phyloP scores from a whole-genome alignment of 2,329 filamentous ascomycete genomes.

The Hypoxylon sp. region DNA sequence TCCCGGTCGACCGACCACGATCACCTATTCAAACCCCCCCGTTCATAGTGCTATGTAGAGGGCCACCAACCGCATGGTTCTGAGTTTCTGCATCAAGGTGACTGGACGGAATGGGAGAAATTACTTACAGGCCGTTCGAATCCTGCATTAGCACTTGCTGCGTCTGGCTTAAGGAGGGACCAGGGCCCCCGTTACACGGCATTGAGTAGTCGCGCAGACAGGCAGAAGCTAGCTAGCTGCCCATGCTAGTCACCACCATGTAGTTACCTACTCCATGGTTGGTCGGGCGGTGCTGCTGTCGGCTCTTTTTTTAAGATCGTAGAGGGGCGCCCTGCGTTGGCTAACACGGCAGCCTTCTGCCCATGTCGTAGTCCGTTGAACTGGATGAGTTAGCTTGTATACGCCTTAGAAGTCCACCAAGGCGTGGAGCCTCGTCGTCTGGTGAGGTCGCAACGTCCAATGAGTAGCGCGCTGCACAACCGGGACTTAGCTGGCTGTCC shows the following conservation, averaged over 20 bases:
- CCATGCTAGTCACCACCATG: background rate
- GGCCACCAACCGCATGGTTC: slow-evolving; percentile 8
- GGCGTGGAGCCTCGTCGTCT: background rate
- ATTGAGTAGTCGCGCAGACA: slow-evolving; percentile 24
- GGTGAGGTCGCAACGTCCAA: background rate
- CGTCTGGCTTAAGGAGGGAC: slow-evolving; percentile 2
- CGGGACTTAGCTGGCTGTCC: slow-evolving; percentile 2
- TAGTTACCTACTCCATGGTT: background rate
- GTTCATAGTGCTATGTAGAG: slow-evolving; percentile 2
- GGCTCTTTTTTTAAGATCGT: slow-evolving; percentile 6
- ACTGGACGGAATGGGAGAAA: background rate
- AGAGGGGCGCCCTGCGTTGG: slow-evolving; percentile 11
- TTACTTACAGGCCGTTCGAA: slow-evolving; percentile 25
- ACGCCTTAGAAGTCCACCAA: background rate
- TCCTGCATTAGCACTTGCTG: slow-evolving; percentile 11
- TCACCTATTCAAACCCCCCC: too few relatives aligned
- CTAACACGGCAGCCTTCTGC: background rate
- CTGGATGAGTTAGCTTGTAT: slow-evolving; percentile 8
- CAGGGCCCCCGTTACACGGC: slow-evolving; percentile 25
- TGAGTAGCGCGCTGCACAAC: background rate
- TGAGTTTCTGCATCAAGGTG: slow-evolving; percentile 13
- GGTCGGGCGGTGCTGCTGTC: slow-evolving; percentile 7
- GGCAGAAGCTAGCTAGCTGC: background rate
- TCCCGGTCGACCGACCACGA: background rate
- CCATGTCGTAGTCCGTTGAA: slow-evolving; percentile 10